Conservation (phyloP, 2,329 filamentous ascomycete genomes). For the Microascus cirrosus region DNA sequence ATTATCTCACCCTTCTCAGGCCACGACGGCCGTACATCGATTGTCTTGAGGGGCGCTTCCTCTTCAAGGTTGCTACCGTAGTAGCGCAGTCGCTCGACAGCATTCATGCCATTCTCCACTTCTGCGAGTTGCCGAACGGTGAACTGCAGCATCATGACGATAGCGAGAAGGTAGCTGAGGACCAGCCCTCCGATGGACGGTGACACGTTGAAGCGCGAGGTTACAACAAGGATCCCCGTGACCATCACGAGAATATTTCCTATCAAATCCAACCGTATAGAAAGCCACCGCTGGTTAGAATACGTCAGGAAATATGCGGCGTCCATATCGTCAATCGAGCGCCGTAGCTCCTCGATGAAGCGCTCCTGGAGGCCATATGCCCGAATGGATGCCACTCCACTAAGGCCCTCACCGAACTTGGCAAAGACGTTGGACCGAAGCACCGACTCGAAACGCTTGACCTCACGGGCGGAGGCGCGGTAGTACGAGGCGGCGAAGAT, state of each 20-base stretch:
- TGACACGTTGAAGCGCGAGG: conserved; percentile 72
- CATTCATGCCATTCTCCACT: conserved; percentile 97
- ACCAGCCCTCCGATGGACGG: conserved; percentile 83
- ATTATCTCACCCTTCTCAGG: conserved; percentile 75
- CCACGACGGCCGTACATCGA: conserved; percentile 66
- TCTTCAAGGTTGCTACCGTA: conserved; percentile 82
- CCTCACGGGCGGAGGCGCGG: conserved; percentile 78
- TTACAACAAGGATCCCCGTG: conserved; percentile 82
- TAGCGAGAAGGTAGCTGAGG: conserved; percentile 82
- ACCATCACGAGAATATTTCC: conserved; percentile 79
- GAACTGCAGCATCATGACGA: conserved; percentile 94
- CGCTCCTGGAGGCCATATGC: conserved; percentile 75
- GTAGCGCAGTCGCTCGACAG: conserved; percentile 82
- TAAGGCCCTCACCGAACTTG: conserved; percentile 81
- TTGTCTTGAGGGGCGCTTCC: conserved; percentile 72
- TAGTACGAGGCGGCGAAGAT: conserved; percentile 79
- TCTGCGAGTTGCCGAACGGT: conserved; percentile 88
- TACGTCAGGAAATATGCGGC: conserved; percentile 91
- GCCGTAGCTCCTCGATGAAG: conserved; percentile 60
- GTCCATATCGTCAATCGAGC: conserved; percentile 82
- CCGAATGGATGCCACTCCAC: conserved; percentile 72
- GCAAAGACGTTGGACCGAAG: conserved; percentile 82
- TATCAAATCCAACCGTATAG: conserved; percentile 72
- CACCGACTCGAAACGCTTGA: conserved; percentile 88
- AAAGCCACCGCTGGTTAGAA: conserved; percentile 90